Evolutionary conservation across 179 eudicot species (phyloP), one percentile per base, ranked within the genome.

Genomic region (Spergularia azorica): DNA sequence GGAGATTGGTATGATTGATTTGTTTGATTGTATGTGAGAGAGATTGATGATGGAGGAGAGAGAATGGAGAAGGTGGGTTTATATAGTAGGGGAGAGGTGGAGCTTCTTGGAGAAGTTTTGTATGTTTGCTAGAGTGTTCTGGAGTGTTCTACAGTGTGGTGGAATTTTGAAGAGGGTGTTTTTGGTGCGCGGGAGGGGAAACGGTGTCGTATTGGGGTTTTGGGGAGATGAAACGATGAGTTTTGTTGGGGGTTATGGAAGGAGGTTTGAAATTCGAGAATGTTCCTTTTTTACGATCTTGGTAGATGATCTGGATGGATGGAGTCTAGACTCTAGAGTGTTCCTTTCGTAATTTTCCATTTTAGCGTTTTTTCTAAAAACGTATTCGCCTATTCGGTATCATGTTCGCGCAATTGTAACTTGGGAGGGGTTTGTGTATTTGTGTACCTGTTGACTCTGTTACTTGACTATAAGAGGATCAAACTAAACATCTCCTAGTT

Each of bases 141-240:
- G 79, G 87, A 84, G 76, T n/a, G 36, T 84, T 81, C 87, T 81
- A 76, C 74, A 48, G 0, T 73, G 5, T 66, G 75, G 78, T 39
- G 41, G 84, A 81, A 4, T 76, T 50, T 12, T 14, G 17, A 6
- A 26, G 0, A 62, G 32, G 32, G 32, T 26, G 32, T 26, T 26
- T 26, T 26, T 26, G 32, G 17, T 46, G 18, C 11, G 71, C 57
- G 71, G 48, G 71, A 9, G 5, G 1, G 18, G 21, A 72, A 65
- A 67, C 83, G 80, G 20, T 50, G 71, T 14, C 57, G 69, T 67
- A 3, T 67, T 32, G 9, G 3, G 16, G 43, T 0, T 3, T 55
- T 0, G 21, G 1, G 39, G 16, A 6, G 9, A 17, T 63, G 38
- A 26, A 46, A 9, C 16, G 0, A 3, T 15, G 60, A 2, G n/a